Evolutionary conservation across 73 alveolate species (phyloP), one percentile per base, ranked within the genome.

Genomic region (Blepharisma stoltei): DNA sequence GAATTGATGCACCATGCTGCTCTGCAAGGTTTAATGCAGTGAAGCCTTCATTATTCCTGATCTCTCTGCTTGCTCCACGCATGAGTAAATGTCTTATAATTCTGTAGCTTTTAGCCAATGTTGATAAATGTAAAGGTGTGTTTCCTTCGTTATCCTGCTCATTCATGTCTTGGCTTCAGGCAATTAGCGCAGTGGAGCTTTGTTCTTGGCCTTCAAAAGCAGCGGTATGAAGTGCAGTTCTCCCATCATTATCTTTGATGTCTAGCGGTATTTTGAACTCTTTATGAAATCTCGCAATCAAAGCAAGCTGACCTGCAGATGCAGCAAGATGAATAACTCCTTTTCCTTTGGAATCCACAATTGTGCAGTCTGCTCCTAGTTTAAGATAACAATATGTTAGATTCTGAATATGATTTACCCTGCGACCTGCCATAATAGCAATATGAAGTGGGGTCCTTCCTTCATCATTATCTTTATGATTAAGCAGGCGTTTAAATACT

Each of bases 111-210:
- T 69, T 44, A 9, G 75, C 79, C 2, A 44, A 11, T n/a, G 60
- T 14, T 9, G 79, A 71, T n/a, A 44, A 43, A 69, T 69, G 79
- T 69, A 69, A 43, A 38, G 79, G 79, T 7, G 79, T 69, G 2
- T 18, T 18, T 25, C 79, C 79, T 69, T 69, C 79, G 4, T 69
- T 69, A 46, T 69, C 79, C 3, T 9, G 14, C 60, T 44, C 55
- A 69, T 69, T 46, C 55, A 69, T 69, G 60, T 69, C 38, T 44
- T 69, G 71, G 27, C 65, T 44, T 20, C 79, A 46, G 4, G 79
- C 67, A 25, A 69, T 69, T 38, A 69, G 41, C 4, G 27, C 14
- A 43, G 65, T 38, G 4, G 67, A 69, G 60, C 65, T 69, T 7
- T 38, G 32, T 43, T 69, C 79, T 14, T 69, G 79, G 32, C 67